These are phyloP conservation scores for Candida tunisiensis DNA, from an alignment of 1,139 yeast genomes.

Conservation along the genomic window DNA sequence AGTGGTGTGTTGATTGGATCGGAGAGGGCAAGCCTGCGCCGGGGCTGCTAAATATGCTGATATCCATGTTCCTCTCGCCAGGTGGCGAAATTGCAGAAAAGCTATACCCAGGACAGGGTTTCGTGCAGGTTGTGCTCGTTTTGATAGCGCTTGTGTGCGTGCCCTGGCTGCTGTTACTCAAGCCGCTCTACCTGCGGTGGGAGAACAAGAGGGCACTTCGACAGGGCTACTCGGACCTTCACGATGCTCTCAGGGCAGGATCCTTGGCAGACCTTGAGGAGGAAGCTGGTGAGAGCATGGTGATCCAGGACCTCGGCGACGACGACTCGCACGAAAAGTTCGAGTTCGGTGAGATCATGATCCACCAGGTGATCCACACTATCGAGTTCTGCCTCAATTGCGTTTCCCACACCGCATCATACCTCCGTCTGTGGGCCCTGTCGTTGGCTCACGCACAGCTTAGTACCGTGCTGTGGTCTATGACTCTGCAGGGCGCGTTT, in stretches of 20 bases:
- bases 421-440: slow-evolving; percentile 90
- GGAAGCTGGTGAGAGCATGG: slow-evolving; percentile 12
- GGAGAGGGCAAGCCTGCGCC: slow-evolving; percentile 68
- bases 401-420: slow-evolving; percentile 96
- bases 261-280: slow-evolving; percentile 16
- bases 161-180: slow-evolving; percentile 81
- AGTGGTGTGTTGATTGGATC: slow-evolving; percentile 92
- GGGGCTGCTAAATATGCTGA: slow-evolving; percentile 83
- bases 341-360: slow-evolving; percentile 83
- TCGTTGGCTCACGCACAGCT: slow-evolving; percentile 95
- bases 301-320: slow-evolving; percentile 13
- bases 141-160: slow-evolving; percentile 74
- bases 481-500: slow-evolving; percentile 84
- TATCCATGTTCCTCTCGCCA: slow-evolving; percentile 90
- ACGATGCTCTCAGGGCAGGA: slow-evolving; percentile 7
- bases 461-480: slow-evolving; percentile 86
- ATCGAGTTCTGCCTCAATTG: slow-evolving; percentile 96
- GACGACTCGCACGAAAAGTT: slow-evolving; percentile 29
- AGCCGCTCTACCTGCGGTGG: slow-evolving; percentile 60
- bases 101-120: slow-evolving; percentile 70
- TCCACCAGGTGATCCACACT: slow-evolving; percentile 96
- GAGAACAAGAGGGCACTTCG: slow-evolving; percentile 13
- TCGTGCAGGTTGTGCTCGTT: slow-evolving; percentile 59
- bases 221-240: slow-evolving; percentile 7
- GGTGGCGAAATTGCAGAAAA: slow-evolving; percentile 64